These are phyloP conservation scores for Penstemon eatonii DNA, from an alignment of 257 asterid species.

Conservation along the genomic window DNA sequence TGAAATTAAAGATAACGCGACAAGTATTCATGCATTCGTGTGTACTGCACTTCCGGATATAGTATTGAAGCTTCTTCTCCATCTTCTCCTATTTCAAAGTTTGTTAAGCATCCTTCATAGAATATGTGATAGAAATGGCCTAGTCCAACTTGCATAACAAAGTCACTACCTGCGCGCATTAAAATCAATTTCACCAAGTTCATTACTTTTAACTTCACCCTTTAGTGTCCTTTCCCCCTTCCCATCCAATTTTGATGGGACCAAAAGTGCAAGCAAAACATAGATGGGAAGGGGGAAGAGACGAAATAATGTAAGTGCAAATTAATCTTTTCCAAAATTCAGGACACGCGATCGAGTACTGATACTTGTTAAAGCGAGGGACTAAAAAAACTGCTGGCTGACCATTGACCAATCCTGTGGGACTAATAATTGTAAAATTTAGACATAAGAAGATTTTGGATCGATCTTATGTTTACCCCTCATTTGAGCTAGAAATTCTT, in stretches of 20 bases:
- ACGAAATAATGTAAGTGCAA: too few relatives aligned
- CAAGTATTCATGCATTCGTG: slow-evolving; percentile 55
- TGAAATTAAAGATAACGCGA: slow-evolving; percentile 39
- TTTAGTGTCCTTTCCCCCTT: too few relatives aligned
- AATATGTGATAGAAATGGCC: slow-evolving; percentile 79
- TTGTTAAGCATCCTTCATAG: slow-evolving; percentile 79
- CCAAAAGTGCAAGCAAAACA: too few relatives aligned
- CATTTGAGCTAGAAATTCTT: slow-evolving; percentile 57
- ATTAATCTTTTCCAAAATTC: too few relatives aligned
- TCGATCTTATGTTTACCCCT: slow-evolving; percentile 40
- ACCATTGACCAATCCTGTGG: too few relatives aligned
- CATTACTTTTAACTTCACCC: not conserved
- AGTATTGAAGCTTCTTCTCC: slow-evolving; percentile 77
- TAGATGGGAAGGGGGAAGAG: too few relatives aligned
- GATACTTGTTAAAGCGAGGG: too few relatives aligned
- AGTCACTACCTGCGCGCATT: slow-evolving; percentile 42
- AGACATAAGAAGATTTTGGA: too few relatives aligned
- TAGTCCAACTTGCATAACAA: slow-evolving; percentile 58
- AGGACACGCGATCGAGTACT: too few relatives aligned
- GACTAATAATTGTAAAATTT: too few relatives aligned
- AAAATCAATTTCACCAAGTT: not conserved
- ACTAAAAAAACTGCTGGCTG: too few relatives aligned
- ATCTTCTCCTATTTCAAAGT: slow-evolving; percentile 63
- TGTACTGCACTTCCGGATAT: slow-evolving; percentile 70
- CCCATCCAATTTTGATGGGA: too few relatives aligned